Evolutionary conservation across 306 rosid species (phyloP), one percentile per base, ranked within the genome.

Genomic region (Cucumis hystrix): DNA sequence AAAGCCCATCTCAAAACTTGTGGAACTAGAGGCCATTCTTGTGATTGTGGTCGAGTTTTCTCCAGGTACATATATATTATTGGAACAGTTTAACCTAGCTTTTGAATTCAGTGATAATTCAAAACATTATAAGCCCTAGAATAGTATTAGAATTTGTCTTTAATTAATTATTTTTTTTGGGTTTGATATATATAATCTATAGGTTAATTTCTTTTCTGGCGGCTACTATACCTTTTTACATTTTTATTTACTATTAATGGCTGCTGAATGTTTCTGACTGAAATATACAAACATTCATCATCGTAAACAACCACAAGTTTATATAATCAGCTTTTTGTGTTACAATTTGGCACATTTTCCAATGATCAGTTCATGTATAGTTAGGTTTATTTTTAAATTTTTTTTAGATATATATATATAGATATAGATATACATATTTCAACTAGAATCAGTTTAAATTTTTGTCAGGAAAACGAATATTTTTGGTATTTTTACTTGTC

Each of bases 1-100:
- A 95, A 92, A 80, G 98, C 98, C 0, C 97, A 95, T 84, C 98
- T 94, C 81, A 94, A 94, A 80, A 94, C 98, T 20, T 94, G 98
- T 67, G 98, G 98, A 72, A 94, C 98, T 28, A 41, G 98, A 8
- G 98, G 98, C 79, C 98, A 95, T 78, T 95, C 97, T 11, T 92
- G 98, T 47, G 98, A 92, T 60, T 95, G 97, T 43, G 98, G 97
- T 56, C 90, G 98, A 0, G 98, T 94, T 43, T 94, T 94, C 91
- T 94, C 98, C 6, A 92, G 77, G 77, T 73, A 47, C 13, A 9
- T 8, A 62, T 16, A 14, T 28, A 28, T 28, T 28, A 52, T 1
- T 62, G 2, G 6, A 1, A 12, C 21, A 0, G 4, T 28, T 62
- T 30, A 62, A 28, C 1, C 25, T 23, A 23, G 7, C 43, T 63